These are phyloP conservation scores for Graphilbum ipis-grandicollis DNA, from an alignment of 2,329 filamentous ascomycete species.

Conservation along the genomic window DNA sequence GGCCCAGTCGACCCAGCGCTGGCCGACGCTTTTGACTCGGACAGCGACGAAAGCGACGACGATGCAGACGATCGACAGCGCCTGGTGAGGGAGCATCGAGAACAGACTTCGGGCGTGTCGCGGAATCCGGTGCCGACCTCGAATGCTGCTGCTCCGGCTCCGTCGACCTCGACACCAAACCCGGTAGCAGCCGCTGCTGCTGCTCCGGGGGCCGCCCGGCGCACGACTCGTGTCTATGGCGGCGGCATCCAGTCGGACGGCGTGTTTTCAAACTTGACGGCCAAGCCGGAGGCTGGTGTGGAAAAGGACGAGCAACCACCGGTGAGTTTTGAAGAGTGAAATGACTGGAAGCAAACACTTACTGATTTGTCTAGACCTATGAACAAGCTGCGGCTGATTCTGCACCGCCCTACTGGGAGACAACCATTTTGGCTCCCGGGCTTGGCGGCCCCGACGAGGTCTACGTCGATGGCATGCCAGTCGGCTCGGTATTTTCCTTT, in stretches of 20 bases:
- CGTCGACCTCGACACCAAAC: not conserved
- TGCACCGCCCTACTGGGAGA: slow-evolving; percentile 97
- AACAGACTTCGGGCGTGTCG: no score
- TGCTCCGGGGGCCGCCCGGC: slow-evolving; percentile 31
- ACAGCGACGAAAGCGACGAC: slow-evolving; percentile 58
- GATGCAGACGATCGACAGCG: slow-evolving; percentile 71
- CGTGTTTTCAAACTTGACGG: slow-evolving; percentile 88
- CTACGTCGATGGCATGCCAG: slow-evolving; percentile 89
- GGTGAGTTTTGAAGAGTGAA: slow-evolving; percentile 43
- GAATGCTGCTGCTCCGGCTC: no score
- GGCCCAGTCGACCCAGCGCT: slow-evolving; percentile 56
- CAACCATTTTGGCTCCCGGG: slow-evolving; percentile 86
- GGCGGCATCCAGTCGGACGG: slow-evolving; percentile 73
- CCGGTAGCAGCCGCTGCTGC: not conserved
- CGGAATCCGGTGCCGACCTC: no score
- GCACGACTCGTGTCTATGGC: slow-evolving; percentile 40
- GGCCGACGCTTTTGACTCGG: slow-evolving; percentile 80
- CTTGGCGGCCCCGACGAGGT: slow-evolving; percentile 85
- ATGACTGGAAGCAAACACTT: no score
- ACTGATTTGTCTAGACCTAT: slow-evolving; percentile 79
- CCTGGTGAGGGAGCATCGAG: slow-evolving; percentile 41
- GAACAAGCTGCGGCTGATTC: slow-evolving; percentile 95
- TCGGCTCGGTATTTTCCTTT: slow-evolving; percentile 73
- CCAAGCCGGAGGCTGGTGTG: slow-evolving; percentile 69
- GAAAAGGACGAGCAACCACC: slow-evolving; percentile 81